phyloP scores from a whole-genome alignment of 495 filamentous ascomycete species.

The Amphirosellinia nigrospora region DNA sequence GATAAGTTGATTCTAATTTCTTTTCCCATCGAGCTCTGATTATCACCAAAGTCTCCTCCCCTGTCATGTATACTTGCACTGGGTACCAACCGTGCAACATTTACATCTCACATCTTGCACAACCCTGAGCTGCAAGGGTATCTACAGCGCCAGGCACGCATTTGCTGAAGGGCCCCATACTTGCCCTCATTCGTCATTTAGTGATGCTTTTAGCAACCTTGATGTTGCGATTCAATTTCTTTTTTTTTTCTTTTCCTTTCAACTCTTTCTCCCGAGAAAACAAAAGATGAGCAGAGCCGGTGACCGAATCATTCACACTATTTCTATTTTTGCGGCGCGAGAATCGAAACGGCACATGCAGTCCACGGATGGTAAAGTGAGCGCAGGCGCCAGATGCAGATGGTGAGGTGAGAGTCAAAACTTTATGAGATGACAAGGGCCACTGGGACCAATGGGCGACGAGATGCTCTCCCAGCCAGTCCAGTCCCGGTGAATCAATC shows the following conservation, averaged over 20 bases:
- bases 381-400: conserved; percentile 3
- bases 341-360: not conserved
- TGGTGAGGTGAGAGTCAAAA: not conserved
- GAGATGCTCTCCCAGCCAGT: not conserved
- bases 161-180: conserved; percentile 18
- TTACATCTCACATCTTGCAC: conserved; percentile 18
- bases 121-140: conserved; percentile 28
- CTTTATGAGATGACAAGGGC: conserved; percentile 10
- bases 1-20: conserved; percentile 21
- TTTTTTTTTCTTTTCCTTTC: conserved; percentile 1
- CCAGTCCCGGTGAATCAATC: conserved; percentile 17
- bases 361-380: not conserved
- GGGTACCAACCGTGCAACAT: conserved; percentile 23
- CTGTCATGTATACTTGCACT: conserved; percentile 15
- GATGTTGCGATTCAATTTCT: conserved; percentile 7
- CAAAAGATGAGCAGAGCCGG: not conserved
- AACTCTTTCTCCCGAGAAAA: not conserved
- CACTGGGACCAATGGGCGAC: conserved; percentile 7
- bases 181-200: conserved; percentile 19
- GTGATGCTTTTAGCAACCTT: conserved; percentile 14
- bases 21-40: conserved; percentile 18
- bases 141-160: conserved; percentile 21
- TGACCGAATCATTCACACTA: not conserved
- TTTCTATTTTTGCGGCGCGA: not conserved
- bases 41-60: conserved; percentile 1